Evolutionary conservation across 176 grass and related monocot species (phyloP), one percentile per base, ranked within the genome.

Genomic region (Neostapfia colusana): DNA sequence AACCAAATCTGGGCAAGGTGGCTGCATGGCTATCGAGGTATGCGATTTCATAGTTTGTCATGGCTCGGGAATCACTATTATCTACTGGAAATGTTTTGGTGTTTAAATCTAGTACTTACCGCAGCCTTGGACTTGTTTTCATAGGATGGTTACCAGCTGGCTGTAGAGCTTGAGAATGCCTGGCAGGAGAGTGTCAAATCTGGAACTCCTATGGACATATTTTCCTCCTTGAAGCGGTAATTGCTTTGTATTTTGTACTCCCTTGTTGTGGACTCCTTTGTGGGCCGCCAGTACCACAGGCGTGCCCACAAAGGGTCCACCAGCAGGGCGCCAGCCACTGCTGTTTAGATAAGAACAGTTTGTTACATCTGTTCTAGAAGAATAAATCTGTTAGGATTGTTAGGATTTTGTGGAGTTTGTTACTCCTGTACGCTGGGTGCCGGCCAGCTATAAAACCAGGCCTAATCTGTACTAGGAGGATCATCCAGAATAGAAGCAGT

Each of bases 11-110:
- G 73, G 95, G 95, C 95, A 99, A 90, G 95, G 95, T 72, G 95
- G 95, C 35, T 99, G 95, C 79, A 99, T 99, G 95, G 95, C 95
- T 81, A 99, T 99, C 63, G 91, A 99, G 95, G 95, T 99, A 90
- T 64, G 43, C 8, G 60, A 67, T 65, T 62, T 67, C n/a, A 63
- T 82, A 40, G 46, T 53, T 69, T 71, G 4, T 18, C 39, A 58
- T 83, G 38, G 18, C 38, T 71, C 71, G 72, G 73, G 10, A 74
- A 44, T 37, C 10, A 4, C 63, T 25, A 48, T 40, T 37, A 34
- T 38, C 57, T 65, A 39, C 3, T 59, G 2, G 21, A 65, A 72
- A 45, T 76, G 37, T 60, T 59, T 35, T 64, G 55, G 57, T 70
- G 25, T 64, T 86, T 46, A 54, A 11, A 62, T 57, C 39, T 39